Base-by-base conservation (phyloP, 2,329 filamentous ascomycete species). In the Fusarium subtropicale region DNA sequence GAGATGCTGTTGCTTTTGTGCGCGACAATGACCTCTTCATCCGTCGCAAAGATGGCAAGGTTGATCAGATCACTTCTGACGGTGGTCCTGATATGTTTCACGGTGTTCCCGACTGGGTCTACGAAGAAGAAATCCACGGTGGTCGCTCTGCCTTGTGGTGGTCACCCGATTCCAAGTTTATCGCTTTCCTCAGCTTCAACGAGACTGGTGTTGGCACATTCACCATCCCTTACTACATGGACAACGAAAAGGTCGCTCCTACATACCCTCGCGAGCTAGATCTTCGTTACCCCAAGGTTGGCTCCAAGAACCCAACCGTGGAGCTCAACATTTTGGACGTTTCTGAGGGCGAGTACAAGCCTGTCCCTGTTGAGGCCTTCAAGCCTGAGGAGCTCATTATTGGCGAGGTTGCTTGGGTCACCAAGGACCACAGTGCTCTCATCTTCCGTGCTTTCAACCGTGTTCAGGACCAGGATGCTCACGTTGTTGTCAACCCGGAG, bases 171-270 rank as follows among this genome's bases (percentile, higher is more conserved):
- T 94, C 93, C 39, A 90, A 93, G 74, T 97, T 91, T 76, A 79
- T 97, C 59, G 93, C 95, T 6, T 97, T 97, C 78, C 82, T 98
- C 65, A 90, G 93, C 48, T 97, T 96, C 9, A 94, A 98, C 76
- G 89, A 92, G 81, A 91, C 89, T 1, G 89, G 88, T 1, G 90
- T 92, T 9, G 85, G 83, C 5, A 91, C 88, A 1, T 91, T 87
- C 76, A 87, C 85, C 0, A 83, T 92, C 13, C 87, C 88, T 0
- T 91, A 91, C 77, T 92, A 88, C 76, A 90, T 90, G 86, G 82
- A 87, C 55, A 81, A 84, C 59, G 77, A 87, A 61, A 77, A 85
- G 26, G 76, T 87, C 16, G 87, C 89, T 0, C 88, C 88, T 1
- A 79, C 84, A 0, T 92, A 92, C 72, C 89, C 90, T 2, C 77